Conservation (phyloP, 176 grass and related monocot species). For the Zoysia japonica region DNA sequence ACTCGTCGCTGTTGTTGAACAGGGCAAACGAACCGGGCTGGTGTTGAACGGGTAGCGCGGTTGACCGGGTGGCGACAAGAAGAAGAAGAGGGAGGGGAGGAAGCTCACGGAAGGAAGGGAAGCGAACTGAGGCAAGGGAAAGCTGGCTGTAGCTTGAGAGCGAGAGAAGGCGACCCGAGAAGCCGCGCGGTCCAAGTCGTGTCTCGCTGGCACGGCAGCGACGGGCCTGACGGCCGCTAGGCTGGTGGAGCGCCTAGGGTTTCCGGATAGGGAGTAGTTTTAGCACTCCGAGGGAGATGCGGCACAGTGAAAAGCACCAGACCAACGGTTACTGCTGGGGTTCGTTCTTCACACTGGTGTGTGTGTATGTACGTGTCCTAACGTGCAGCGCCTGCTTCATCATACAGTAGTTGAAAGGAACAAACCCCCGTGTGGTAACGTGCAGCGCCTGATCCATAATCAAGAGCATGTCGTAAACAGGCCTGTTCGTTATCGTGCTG, state of each 20-base stretch:
- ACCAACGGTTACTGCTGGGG: not conserved
- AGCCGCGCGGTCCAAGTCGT: not conserved
- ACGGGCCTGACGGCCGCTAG: not conserved
- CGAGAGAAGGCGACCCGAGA: not conserved
- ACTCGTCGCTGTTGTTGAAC: conserved; percentile 8
- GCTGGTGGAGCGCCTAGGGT: not conserved
- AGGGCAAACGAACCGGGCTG: not conserved
- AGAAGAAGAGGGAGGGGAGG: not conserved
- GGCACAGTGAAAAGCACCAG: not conserved
- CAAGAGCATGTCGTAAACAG: no score
- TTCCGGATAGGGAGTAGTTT: not conserved
- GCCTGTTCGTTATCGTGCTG: no score
- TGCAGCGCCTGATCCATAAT: no score
- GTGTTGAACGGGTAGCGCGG: conserved; percentile 38
- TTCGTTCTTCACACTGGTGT: not conserved
- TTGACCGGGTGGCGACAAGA: conserved; percentile 31
- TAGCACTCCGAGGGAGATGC: not conserved
- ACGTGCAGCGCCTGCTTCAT: no score
- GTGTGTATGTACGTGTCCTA: no score
- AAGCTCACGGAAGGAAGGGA: no score
- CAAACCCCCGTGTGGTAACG: no score
- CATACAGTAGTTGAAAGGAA: no score
- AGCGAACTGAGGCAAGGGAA: no score
- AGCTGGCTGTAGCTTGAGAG: not conserved
- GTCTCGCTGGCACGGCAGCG: not conserved